phyloP scores from a whole-genome alignment of 1,139 yeast genomes.

The Geotrichum reessii region DNA sequence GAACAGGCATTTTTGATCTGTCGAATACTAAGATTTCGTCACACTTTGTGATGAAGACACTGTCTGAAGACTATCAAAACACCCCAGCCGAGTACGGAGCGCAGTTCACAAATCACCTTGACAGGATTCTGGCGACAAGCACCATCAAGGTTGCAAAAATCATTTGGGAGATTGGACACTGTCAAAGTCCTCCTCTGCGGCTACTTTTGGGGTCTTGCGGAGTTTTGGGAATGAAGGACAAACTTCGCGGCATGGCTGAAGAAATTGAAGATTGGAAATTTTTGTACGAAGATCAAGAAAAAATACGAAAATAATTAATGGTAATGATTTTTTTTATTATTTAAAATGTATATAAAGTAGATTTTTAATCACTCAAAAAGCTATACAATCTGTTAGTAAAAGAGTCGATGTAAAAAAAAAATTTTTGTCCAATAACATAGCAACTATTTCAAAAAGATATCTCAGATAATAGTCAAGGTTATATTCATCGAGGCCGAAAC shows the following conservation, averaged over 20 bases:
- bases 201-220: constrained; percentile 31
- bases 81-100: constrained; percentile 20
- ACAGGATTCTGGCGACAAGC: constrained; percentile 18
- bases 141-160: constrained; percentile 18
- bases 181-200: constrained; percentile 32
- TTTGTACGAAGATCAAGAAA: constrained; percentile 26
- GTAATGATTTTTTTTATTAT: not conserved
- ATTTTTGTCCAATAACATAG: not conserved
- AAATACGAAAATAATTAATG: not conserved
- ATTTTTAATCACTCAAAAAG: not conserved
- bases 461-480: constrained; percentile 18
- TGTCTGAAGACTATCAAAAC: constrained; percentile 16
- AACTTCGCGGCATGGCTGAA: constrained; percentile 33
- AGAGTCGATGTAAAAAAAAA: not conserved
- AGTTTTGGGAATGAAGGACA: constrained; percentile 29
- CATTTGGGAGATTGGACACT: constrained; percentile 28
- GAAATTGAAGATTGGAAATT: constrained; percentile 40
- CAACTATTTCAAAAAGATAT: not conserved
- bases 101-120: constrained; percentile 17
- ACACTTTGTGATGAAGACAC: constrained; percentile 17
- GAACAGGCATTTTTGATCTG: constrained; percentile 15
- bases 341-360: not conserved
- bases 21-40: constrained; percentile 17
- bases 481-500: constrained; percentile 18
- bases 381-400: not conserved